Percentiles rank a stretch among this genome's conserved stretches.
Evolutionary conservation across 2,329 filamentous ascomycete genomes (phyloP).

Genomic region (Gyromitra esculenta): DNA sequence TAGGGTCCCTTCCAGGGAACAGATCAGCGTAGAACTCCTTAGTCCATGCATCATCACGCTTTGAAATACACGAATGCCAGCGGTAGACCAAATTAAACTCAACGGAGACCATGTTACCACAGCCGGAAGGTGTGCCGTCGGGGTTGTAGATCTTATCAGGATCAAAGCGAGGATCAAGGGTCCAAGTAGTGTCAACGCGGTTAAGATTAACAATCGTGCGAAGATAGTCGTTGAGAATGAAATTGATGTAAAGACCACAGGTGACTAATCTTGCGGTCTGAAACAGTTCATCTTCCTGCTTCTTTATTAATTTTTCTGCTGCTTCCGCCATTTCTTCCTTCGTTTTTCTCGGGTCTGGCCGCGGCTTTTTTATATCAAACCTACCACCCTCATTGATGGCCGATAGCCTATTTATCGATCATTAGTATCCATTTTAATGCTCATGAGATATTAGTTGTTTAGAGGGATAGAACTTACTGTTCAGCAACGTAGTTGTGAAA

Average conservation of each 20-base stretch:
- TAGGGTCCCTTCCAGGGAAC: conserved; percentile 64
- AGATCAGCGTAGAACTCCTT: conserved; percentile 69
- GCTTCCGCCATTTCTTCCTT: conserved; percentile 63
- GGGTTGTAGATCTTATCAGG: conserved; percentile 60
- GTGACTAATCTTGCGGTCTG: conserved; percentile 81
- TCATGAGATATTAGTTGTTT: neutral
- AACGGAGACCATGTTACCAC: conserved; percentile 83
- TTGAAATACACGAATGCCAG: conserved; percentile 82
- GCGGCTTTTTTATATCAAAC: conserved; percentile 68
- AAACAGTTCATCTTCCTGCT: conserved; percentile 80
- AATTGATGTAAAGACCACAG: conserved; percentile 70
- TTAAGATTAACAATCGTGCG: conserved; percentile 80
- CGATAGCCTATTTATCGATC: conserved; percentile 69
- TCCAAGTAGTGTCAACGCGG: conserved; percentile 79
- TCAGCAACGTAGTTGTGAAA: conserved; percentile 89
- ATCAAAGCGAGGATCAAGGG: conserved; percentile 65
- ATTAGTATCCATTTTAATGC: conserved; percentile 15
- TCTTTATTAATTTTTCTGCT: conserved; percentile 58
- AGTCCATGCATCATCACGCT: conserved; percentile 82
- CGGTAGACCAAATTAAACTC: conserved; percentile 91
- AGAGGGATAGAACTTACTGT: conserved; percentile 77
- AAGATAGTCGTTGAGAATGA: conserved; percentile 66
- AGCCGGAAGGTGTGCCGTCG: conserved; percentile 72
- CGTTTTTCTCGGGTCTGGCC: conserved; percentile 4
- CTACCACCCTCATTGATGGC: conserved; percentile 85